phyloP scores from a whole-genome alignment of 768 basidiomycete species.

The Kwoniella shandongensis region DNA sequence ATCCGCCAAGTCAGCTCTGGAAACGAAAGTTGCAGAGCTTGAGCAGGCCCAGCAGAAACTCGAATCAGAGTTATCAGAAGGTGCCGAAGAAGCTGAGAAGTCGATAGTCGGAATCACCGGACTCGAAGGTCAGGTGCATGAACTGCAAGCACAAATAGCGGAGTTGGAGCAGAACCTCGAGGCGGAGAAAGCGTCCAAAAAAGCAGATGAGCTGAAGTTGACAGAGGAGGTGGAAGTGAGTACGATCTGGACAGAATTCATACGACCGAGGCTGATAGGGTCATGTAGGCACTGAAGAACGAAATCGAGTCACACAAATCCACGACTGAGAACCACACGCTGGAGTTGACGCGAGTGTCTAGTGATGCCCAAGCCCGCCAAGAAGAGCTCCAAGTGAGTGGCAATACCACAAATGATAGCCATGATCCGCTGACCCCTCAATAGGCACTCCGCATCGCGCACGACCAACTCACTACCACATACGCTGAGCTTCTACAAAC shows the following conservation, averaged over 20 bases:
- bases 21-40: slow-evolving; percentile 11
- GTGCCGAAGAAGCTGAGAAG: slow-evolving; percentile 20
- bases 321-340: slow-evolving; percentile 1
- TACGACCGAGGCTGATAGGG: not conserved
- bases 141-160: slow-evolving; percentile 15
- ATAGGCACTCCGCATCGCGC: slow-evolving; percentile 17
- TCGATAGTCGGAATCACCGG: slow-evolving; percentile 9
- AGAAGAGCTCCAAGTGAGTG: slow-evolving; percentile 12
- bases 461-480: slow-evolving; percentile 18
- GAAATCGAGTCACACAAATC: not conserved
- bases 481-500: slow-evolving; percentile 16
- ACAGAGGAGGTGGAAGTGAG: slow-evolving; percentile 15
- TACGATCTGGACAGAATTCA: not conserved
- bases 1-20: slow-evolving; percentile 1
- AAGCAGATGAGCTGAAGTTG: slow-evolving; percentile 8
- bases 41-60: slow-evolving; percentile 10
- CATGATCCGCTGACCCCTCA: not conserved
- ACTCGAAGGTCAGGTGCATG: slow-evolving; percentile 11
- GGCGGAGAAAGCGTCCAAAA: slow-evolving; percentile 5
- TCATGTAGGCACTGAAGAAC: not conserved
- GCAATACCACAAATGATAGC: too few species aligned
- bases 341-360: slow-evolving; percentile 4
- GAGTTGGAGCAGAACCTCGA: slow-evolving; percentile 6
- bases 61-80: slow-evolving; percentile 22
- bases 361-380: slow-evolving; percentile 6